Evolutionary conservation across 208 protist species (phyloP).

Genomic region (Vickermania spadyakhi): DNA sequence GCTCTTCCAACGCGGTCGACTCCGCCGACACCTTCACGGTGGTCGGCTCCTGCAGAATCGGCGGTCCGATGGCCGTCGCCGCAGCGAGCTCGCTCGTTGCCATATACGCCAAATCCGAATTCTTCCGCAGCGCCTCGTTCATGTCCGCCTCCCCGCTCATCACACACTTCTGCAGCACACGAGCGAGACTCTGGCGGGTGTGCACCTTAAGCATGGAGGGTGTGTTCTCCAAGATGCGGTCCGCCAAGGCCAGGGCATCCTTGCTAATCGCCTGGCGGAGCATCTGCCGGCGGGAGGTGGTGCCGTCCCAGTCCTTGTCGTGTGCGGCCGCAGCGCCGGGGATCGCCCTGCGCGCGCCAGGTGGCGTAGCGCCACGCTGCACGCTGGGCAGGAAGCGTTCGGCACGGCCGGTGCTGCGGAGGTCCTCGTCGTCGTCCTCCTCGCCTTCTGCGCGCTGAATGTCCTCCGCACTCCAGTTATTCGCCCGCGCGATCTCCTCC

Average conservation of each 20-base stretch:
- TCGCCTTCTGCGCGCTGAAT: conserved; percentile 31
- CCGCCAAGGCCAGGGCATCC: conserved; percentile 69
- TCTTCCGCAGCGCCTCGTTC: conserved; percentile 17
- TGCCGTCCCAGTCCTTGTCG: conserved; percentile 48
- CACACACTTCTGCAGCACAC: conserved; percentile 67
- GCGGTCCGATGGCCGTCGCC: conserved; percentile 1
- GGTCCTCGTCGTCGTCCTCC: conserved; percentile 15
- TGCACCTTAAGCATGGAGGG: conserved; percentile 80
- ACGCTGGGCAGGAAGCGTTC: background rate
- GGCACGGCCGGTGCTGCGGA: conserved; percentile 3
- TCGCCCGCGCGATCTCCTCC: conserved; percentile 58
- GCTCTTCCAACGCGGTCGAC: background rate
- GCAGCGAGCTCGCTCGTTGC: conserved; percentile 4
- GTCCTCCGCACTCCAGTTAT: conserved; percentile 67
- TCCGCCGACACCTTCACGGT: background rate
- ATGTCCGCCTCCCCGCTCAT: conserved; percentile 34
- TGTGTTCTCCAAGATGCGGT: conserved; percentile 74
- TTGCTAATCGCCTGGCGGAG: conserved; percentile 63
- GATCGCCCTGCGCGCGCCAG: conserved; percentile 13
- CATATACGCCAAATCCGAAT: conserved; percentile 1
- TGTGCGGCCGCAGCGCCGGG: conserved; percentile 25
- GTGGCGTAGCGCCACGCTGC: background rate
- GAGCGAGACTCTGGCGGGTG: conserved; percentile 77
- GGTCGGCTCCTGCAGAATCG: conserved; percentile 4
- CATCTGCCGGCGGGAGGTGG: conserved; percentile 26